Evolutionary conservation across 2,329 filamentous ascomycete species (phyloP), one percentile per base, ranked within the genome.

Genomic region (Colletotrichum agaves): DNA sequence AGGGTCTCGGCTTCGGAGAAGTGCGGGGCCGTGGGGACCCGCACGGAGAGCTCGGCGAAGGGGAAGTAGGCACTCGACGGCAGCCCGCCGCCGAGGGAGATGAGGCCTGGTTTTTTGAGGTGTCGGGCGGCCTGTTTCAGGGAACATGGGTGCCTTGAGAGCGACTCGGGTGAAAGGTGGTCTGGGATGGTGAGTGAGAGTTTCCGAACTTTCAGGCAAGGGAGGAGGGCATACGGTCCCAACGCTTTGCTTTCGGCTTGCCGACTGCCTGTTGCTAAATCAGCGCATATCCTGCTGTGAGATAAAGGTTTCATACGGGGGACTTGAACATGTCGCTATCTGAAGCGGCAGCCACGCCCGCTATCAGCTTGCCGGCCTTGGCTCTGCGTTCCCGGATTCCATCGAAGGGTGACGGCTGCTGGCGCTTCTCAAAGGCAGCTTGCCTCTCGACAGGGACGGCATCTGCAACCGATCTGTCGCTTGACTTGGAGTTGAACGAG

Each of bases 11-110:
- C 80, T 72, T 94, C 91, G 5, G 89, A 88, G 77, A 96, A 97
- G 69, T 88, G 80, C 5, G 91, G 89, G 15, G 88, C 81, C 2
- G 81, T 80, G 15, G 94, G 93, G 1, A 97, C 88, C 73, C 91
- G 92, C 79, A 97, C 80, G 70, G 85, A 86, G 56, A 98, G 79
- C 71, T 91, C 86, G 71, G 95, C 90, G 74, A 98, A 90, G n/a
- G 96, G 96, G 75, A 99, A 99, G 80, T 97, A 93, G 77, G 95
- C 90, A 68, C 92, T 88, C 13, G 93, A 94, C 4, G 96, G 96
- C 19, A 99, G 83, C 3, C 96, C 96, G 58, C 96, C 96, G 62
- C 96, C 96, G 2, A 99, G 89, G 1, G 94, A 97, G 75, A 99
- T 96, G 67, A 98, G 81, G 15, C 92, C 94, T 0, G 94, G 93